These are phyloP conservation scores for Cordyceps sp. DNA, from an alignment of 2,329 filamentous ascomycete species.

Conservation along the genomic window DNA sequence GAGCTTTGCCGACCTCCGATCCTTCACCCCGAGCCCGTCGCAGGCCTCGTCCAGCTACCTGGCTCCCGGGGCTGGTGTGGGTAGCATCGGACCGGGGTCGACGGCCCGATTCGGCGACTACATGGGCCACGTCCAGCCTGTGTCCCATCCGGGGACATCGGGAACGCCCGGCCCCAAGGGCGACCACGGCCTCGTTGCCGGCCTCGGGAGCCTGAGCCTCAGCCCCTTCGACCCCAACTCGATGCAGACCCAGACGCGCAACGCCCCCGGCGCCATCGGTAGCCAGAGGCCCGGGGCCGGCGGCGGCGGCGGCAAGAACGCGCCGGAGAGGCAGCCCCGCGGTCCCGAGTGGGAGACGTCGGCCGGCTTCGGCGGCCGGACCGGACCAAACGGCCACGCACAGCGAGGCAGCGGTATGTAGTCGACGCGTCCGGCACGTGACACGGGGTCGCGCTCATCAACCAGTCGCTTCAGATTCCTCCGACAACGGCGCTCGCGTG, in stretches of 20 bases:
- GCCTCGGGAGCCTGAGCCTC: conserved; percentile 32
- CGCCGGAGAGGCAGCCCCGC: conserved; percentile 46
- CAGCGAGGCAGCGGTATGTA: conserved; percentile 44
- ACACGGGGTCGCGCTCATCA: conserved; percentile 4
- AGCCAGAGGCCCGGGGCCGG: conserved; percentile 43
- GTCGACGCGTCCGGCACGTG: background rate
- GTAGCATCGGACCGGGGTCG: conserved; percentile 29
- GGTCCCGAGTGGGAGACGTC: conserved; percentile 44
- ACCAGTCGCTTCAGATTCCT: conserved; percentile 18
- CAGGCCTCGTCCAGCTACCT: conserved; percentile 69
- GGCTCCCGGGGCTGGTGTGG: conserved; percentile 26
- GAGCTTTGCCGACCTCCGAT: conserved; percentile 89
- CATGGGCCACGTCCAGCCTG: conserved; percentile 20
- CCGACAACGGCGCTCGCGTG: conserved; percentile 23
- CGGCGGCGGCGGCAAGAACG: conserved; percentile 23
- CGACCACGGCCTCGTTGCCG: conserved; percentile 25
- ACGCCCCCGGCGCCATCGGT: conserved; percentile 44
- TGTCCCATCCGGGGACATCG: conserved; percentile 16
- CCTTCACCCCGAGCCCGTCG: conserved; percentile 86
- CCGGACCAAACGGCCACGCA: conserved; percentile 42
- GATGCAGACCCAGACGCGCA: conserved; percentile 20
- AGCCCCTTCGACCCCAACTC: conserved; percentile 30
- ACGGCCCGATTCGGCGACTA: conserved; percentile 29
- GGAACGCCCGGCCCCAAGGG: conserved; percentile 21
- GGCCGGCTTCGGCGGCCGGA: conserved; percentile 34